Conservation (phyloP, 192 early-diverging fungal genomes). For the Mortierella alpina region DNA sequence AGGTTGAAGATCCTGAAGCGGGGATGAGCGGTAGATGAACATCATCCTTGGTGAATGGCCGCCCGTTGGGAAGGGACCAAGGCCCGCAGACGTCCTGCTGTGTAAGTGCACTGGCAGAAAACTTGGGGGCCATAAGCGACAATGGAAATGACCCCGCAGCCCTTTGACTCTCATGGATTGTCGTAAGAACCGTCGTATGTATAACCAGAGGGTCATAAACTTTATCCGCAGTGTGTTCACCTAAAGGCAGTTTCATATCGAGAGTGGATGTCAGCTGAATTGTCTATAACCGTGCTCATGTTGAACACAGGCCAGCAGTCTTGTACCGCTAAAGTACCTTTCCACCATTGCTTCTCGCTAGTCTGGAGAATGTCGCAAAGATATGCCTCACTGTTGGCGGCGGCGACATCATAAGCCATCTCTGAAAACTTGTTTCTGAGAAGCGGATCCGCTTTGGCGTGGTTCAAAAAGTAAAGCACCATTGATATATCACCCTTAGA, state of each 20-base stretch:
- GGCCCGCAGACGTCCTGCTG: constrained; percentile 69
- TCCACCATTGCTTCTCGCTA: constrained; percentile 66
- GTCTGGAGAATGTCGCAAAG: constrained; percentile 75
- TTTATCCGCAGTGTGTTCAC: constrained; percentile 39
- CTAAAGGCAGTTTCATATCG: neutral
- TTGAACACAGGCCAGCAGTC: no score
- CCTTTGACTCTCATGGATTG: constrained; percentile 79
- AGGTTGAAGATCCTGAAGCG: constrained; percentile 10
- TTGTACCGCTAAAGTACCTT: constrained; percentile 13
- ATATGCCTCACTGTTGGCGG: constrained; percentile 70
- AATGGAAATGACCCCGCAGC: constrained; percentile 59
- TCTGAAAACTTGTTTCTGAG: constrained; percentile 76
- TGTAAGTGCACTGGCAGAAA: constrained; percentile 57
- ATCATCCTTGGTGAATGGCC: constrained; percentile 59
- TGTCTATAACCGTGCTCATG: no score
- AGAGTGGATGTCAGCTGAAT: neutral
- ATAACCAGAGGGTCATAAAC: constrained; percentile 56
- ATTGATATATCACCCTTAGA: constrained; percentile 76
- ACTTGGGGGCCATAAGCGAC: constrained; percentile 62
- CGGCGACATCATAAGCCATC: constrained; percentile 81
- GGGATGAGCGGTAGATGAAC: constrained; percentile 60
- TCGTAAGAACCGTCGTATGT: constrained; percentile 69
- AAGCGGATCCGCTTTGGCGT: constrained; percentile 68
- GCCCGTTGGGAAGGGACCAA: constrained; percentile 70
- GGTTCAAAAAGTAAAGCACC: constrained; percentile 73